These are phyloP conservation scores for Vicia faba DNA, from an alignment of 306 rosid genomes.

Conservation along the genomic window DNA sequence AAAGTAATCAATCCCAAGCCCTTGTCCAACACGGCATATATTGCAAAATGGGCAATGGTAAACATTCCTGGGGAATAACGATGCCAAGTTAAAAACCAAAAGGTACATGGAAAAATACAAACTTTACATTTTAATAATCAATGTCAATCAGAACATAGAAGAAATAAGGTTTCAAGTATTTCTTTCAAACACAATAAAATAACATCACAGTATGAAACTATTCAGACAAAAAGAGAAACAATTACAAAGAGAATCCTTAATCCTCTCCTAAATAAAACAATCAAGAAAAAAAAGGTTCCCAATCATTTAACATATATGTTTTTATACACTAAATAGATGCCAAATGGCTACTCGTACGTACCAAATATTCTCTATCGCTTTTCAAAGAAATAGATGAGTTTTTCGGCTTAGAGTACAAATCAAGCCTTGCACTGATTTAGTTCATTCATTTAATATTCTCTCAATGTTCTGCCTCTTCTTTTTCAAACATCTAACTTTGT, in stretches of 20 bases:
- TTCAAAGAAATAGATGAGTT: constrained; percentile 3
- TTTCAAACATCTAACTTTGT: constrained; percentile 15
- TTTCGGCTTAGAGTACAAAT: constrained; percentile 4
- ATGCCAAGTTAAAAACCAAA: constrained; percentile 12
- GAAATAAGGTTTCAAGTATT: background rate
- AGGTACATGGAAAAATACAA: constrained; percentile 22
- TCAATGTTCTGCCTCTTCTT: background rate
- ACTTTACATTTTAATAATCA: background rate
- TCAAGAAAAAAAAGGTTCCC: background rate
- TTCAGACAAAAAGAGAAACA: background rate
- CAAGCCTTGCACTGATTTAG: constrained; percentile 19
- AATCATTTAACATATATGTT: background rate
- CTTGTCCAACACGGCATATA: constrained; percentile 94
- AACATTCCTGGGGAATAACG: constrained; percentile 63
- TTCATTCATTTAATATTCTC: constrained; percentile 13
- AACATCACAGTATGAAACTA: background rate
- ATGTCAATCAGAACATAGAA: background rate
- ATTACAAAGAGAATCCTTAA: constrained; percentile 12
- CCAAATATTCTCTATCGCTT: constrained; percentile 20
- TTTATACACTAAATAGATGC: background rate
- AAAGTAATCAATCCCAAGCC: constrained; percentile 91
- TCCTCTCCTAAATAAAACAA: background rate
- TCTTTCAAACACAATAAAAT: background rate
- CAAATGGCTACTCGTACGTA: background rate
- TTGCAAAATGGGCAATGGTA: constrained; percentile 99